Base-by-base conservation (phyloP, 768 basidiomycete genomes). In the Clitopilus passeckerianus region DNA sequence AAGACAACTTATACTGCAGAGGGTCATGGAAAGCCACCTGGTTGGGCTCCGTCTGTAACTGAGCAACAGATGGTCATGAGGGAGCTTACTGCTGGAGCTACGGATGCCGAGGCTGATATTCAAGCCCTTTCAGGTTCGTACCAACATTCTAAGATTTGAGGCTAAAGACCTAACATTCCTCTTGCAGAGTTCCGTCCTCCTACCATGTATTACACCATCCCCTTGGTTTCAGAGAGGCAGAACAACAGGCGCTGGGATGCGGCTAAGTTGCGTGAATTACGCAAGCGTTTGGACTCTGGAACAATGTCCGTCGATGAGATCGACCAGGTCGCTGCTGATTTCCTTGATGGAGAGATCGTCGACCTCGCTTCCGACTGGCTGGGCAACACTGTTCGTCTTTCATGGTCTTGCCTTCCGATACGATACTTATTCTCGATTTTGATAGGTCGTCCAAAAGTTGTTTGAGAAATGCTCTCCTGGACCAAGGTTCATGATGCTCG, bases 11-110 rank as follows among this genome's bases (percentile, higher is more conserved):
- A 78, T 61, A 74, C 76, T 58, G 73, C 77, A 34, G 90, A 89
- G 61, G 83, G 84, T 27, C 66, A 81, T 50, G 69, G 77, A 56
- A 89, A 88, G 69, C 79, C 85, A 41, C 77, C 84, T 62, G 84
- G 85, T n/a, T 89, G 86, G 84, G 73, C 79, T 30, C 81, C 86
- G 8, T 84, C 86, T 5, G 86, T 95, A 57, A 95, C 92, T 2
- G 96, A 98, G 73, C 92, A 95, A 70, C 95, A 98, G 74, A 92
- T 97, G 90, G 89, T 99, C 63, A 90, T 98, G 90, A 86, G 87
- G 68, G 94, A 98, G 71, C 80, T 99, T 18, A 88, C 90, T 67
- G 85, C 78, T 24, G 89, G 94, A 35, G 81, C 83, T 60, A 70
- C 76, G 1, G 91, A 95, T 61, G 87, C 91, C 6, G 95, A 96